Evolutionary conservation across 148 eudicot genomes (phyloP).

Genomic region (Rhododendron griersonianum): DNA sequence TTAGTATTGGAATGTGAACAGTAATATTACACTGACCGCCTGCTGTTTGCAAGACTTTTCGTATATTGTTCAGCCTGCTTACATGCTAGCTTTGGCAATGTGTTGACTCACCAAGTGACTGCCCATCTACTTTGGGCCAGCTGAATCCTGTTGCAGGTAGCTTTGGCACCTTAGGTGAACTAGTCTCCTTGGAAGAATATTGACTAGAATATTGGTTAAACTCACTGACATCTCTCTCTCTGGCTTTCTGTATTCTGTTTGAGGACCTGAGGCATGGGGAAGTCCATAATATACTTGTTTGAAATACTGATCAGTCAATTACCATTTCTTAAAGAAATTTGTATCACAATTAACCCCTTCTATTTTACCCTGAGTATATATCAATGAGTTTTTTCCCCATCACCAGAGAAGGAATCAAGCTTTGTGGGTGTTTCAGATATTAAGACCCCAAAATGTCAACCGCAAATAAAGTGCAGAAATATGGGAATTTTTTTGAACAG

Average conservation of each 20-base stretch:
- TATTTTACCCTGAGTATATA: neutral
- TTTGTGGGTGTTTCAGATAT: slow-evolving; percentile 19
- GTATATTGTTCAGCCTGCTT: neutral
- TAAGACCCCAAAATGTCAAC: slow-evolving; percentile 16
- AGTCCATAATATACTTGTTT: neutral
- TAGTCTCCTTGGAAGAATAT: neutral
- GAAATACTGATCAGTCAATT: neutral
- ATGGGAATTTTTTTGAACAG: slow-evolving; percentile 9
- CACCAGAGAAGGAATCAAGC: slow-evolving; percentile 28
- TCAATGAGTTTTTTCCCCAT: neutral
- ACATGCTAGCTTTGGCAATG: neutral
- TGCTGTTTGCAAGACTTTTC: neutral
- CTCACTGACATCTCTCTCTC: neutral
- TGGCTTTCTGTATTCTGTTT: neutral
- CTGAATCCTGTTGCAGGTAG: neutral
- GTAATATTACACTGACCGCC: neutral
- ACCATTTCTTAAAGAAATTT: neutral
- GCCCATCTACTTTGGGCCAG: neutral
- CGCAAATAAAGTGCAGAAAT: slow-evolving; percentile 21
- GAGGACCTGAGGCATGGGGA: neutral
- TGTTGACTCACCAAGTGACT: neutral
- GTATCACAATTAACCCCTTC: neutral
- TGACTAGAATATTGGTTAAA: neutral
- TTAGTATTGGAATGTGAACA: neutral
- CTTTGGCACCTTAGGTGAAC: neutral